Evolutionary conservation across 2,329 filamentous ascomycete genomes (phyloP).

Genomic region (Proliferodiscus dingleyae): DNA sequence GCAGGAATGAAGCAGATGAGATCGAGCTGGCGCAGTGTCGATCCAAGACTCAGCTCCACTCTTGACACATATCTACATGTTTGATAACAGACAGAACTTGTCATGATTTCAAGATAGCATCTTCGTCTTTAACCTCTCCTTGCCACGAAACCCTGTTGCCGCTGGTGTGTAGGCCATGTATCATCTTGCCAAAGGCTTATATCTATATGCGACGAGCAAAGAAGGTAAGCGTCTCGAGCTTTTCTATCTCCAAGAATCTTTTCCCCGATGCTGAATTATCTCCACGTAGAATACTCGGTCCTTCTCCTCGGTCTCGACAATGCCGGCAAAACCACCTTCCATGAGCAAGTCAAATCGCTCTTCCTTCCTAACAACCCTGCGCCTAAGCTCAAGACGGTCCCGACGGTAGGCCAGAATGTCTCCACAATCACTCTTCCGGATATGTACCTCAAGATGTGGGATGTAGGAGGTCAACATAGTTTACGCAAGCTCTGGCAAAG

Average conservation of each 20-base stretch:
- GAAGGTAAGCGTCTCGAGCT: conserved; percentile 63
- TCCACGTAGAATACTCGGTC: conserved; percentile 78
- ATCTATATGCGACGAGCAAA: conserved; percentile 93
- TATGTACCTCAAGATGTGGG: conserved; percentile 98
- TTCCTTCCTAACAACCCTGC: conserved; percentile 61
- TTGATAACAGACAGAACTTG: too few relatives aligned
- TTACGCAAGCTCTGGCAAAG: conserved; percentile 90
- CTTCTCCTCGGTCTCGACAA: conserved; percentile 97
- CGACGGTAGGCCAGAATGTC: conserved; percentile 96
- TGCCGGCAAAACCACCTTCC: conserved; percentile 95
- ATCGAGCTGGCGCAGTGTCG: conserved; percentile 1
- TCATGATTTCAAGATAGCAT: neutral
- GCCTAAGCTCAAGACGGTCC: conserved; percentile 79
- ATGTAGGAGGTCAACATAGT: conserved; percentile 88
- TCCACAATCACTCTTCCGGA: conserved; percentile 84
- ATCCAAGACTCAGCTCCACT: too few relatives aligned
- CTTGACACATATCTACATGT: too few relatives aligned
- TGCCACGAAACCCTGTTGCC: neutral
- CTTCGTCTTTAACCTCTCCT: conserved; percentile 2
- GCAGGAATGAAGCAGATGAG: neutral
- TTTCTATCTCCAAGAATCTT: too few relatives aligned
- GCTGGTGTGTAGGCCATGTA: conserved; percentile 60
- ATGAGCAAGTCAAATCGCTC: conserved; percentile 90
- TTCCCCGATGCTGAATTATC: conserved; percentile 6
- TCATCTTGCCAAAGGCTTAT: conserved; percentile 90